Base-by-base conservation (phyloP, 2,329 filamentous ascomycete genomes). In the Penicillium sp. region DNA sequence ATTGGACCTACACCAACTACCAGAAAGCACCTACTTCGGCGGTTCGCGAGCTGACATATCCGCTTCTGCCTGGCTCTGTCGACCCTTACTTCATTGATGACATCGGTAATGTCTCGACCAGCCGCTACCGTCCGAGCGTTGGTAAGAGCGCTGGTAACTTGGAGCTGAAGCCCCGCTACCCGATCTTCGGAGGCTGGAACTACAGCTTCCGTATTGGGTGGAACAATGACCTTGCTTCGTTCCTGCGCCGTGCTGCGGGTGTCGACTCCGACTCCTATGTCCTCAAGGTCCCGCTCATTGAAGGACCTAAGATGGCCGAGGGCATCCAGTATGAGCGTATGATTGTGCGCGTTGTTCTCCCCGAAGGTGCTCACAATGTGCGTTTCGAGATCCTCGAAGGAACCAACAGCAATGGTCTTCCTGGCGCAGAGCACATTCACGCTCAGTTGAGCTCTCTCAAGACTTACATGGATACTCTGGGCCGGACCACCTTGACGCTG, bases 141-240 rank as follows among this genome's bases (percentile, higher is more conserved):
- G 63, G 61, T 40, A 66, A 61, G 61, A 63, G 57, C 14, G 85
- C 81, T 64, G 89, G 85, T 72, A 84, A 82, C 71, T 83, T 99
- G 29, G 92, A 97, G 75, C 82, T 97, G 61, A 94, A 92, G 81
- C 94, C 94, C 20, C 86, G 94, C 50, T 99, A 96, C 75, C 94
- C 94, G n/a, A 75, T 99, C 24, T 99, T 97, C 68, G 94, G 94
- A 58, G 92, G 90, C 58, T 99, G 94, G 94, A 96, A 96, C 76
- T 97, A 97, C 76, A 94, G 90, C 63, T 99, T 97, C 80, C 90
- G 89, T 57, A 87, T 97, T 55, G 94, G 94, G 64, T 99, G 94
- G 94, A 95, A 97, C 78, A 87, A 89, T 50, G 86, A 96, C 63
- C 81, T 95, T 29, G 85, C 85, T 67, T 85, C 84, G 55, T 94